These are phyloP conservation scores for Pseudocercospora crystallina DNA, from an alignment of 2,329 filamentous ascomycete genomes.

Conservation along the genomic window DNA sequence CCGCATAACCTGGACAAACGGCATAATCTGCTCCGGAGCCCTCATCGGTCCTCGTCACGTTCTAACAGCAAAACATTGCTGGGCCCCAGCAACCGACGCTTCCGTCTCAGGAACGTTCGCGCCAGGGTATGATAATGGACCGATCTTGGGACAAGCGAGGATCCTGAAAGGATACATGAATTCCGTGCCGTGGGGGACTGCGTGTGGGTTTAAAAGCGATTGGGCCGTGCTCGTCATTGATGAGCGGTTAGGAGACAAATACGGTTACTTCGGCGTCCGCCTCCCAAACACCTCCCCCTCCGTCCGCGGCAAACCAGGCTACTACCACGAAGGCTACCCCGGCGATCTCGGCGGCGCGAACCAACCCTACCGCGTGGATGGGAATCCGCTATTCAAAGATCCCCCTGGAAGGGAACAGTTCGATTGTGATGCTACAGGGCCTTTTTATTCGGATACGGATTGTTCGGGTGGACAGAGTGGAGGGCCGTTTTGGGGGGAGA, in stretches of 20 bases:
- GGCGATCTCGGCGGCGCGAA: conserved; percentile 11
- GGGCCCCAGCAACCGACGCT: neutral
- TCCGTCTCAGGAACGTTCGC: conserved; percentile 6
- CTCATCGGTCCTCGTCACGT: conserved; percentile 13
- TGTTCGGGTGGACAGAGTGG: conserved; percentile 15
- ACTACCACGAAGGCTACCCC: conserved; percentile 13
- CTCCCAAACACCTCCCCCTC: conserved; percentile 1
- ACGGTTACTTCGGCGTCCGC: conserved; percentile 14
- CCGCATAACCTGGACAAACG: conserved; percentile 2
- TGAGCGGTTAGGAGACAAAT: conserved; percentile 6
- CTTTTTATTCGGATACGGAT: conserved; percentile 16
- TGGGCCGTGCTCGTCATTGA: conserved; percentile 14
- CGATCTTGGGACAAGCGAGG: conserved; percentile 2
- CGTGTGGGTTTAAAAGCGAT: conserved; percentile 16
- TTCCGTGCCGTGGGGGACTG: conserved; percentile 5
- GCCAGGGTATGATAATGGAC: conserved; percentile 13
- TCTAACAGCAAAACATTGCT: conserved; percentile 15
- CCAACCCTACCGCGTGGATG: conserved; percentile 12
- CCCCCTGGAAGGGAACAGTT: neutral
- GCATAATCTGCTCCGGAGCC: conserved; percentile 7
- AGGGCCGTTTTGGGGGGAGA: conserved; percentile 12
- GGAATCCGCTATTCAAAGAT: conserved; percentile 7
- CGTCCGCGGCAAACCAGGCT: neutral
- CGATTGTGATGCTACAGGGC: conserved; percentile 13
- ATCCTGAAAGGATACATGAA: conserved; percentile 1